Percentiles rank a stretch among this genome's conserved stretches.
phyloP scores from a whole-genome alignment of 2,329 filamentous ascomycete genomes.

The Cadophora sp. region DNA sequence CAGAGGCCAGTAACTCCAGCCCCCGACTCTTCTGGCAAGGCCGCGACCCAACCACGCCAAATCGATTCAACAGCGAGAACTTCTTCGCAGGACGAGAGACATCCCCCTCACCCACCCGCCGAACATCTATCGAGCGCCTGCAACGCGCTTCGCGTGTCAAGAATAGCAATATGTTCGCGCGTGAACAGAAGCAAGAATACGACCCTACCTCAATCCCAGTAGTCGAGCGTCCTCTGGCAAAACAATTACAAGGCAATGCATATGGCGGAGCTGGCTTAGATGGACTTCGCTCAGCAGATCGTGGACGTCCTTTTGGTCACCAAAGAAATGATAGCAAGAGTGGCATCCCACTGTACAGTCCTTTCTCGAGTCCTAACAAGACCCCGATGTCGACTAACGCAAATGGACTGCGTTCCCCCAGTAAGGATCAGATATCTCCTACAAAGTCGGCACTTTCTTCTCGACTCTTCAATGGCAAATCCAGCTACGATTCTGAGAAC shows the following conservation, averaged over 20 bases:
- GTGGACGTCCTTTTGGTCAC: conserved; percentile 51
- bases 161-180: conserved; percentile 96
- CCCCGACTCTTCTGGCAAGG: conserved; percentile 91
- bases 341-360: conserved; percentile 63
- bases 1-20: conserved; percentile 67
- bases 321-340: conserved; percentile 64
- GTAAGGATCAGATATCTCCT: conserved; percentile 77
- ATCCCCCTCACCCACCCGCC: conserved; percentile 71
- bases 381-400: conserved; percentile 49
- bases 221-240: conserved; percentile 82
- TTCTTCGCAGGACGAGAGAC: conserved; percentile 62
- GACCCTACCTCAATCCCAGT: conserved; percentile 79
- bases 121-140: conserved; percentile 93
- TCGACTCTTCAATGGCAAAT: conserved; percentile 64
- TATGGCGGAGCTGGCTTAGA: conserved; percentile 65
- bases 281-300: conserved; percentile 59
- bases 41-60: conserved; percentile 71
- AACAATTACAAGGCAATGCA: conserved; percentile 74
- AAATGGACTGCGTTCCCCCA: conserved; percentile 55
- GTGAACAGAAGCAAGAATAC: conserved; percentile 92
- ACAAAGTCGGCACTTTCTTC: conserved; percentile 88
- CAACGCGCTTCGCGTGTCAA: conserved; percentile 95
- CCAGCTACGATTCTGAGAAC: conserved; percentile 71
- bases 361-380: conserved; percentile 45
- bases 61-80: conserved; percentile 74